Evolutionary conservation across 345 rosid species (phyloP), one percentile per base, ranked within the genome.

Genomic region (Brassica cretica): DNA sequence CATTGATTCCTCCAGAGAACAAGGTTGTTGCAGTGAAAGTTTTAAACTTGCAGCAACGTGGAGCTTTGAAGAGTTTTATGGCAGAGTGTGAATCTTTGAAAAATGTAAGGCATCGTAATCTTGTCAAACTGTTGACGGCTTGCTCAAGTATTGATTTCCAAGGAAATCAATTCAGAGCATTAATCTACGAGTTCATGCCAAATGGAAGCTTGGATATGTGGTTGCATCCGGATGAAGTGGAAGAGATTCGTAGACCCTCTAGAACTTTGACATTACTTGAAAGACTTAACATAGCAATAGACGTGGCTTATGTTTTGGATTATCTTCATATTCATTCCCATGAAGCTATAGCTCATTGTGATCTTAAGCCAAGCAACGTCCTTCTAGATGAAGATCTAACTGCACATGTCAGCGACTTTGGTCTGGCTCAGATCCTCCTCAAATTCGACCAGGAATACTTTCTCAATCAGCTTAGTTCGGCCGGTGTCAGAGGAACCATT

Each of bases 111-210:
- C 93, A 87, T 35, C 78, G 88, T 19, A 89, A 87, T 72, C 84
- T 89, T 32, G 76, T 87, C 30, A 89, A 86, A 65, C 10, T 87
- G 4, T 63, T 87, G 12, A 83, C 87, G 10, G 80, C 81, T 19
- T 87, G 93, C 77, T 85, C 87, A 0, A 86, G 90, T 73, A 46
- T 79, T 7, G 89, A 89, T 59, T 67, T 56, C 24, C 66, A 79
- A 21, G 84, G 90, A 49, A 82, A 87, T 56, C 80, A 82, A 35
- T 89, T 89, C 76, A 89, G 82, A 78, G 90, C 91, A 3, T 70
- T 87, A 8, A 58, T 87, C 3, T 83, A 73, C 32, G 81, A 84
- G 51, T 85, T 83, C 81, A 84, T 87, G 89, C 74, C 82, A 0
- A 85, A 84, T 33, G 88, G 89, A 8, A 87, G 77, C 66, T 56